Evolutionary conservation across 1,284 basidiomycete genomes (phyloP).

Genomic region (Ustilago nuda): DNA sequence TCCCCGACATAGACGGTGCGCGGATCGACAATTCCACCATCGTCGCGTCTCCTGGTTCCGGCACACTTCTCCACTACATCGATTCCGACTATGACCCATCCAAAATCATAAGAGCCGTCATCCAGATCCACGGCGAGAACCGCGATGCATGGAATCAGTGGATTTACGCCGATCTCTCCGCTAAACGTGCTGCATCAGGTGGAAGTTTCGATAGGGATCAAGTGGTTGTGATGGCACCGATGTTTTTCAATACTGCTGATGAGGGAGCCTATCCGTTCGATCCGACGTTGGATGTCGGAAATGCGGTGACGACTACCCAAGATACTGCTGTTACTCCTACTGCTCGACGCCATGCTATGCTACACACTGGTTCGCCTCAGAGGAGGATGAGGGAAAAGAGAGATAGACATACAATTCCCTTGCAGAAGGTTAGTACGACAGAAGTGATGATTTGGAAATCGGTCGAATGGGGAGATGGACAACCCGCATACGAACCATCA

Average conservation of each 20-base stretch:
- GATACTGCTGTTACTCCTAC: conserved; percentile 21
- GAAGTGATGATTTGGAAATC: conserved; percentile 52
- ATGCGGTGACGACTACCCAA: conserved; percentile 10
- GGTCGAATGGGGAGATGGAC: conserved; percentile 56
- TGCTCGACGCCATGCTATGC: neutral
- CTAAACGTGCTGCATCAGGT: conserved; percentile 39
- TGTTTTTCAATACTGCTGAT: conserved; percentile 58
- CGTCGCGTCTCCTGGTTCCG: conserved; percentile 33
- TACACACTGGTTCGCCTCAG: neutral
- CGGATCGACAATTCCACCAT: conserved; percentile 58
- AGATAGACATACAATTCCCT: conserved; percentile 4
- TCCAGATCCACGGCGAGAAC: conserved; percentile 63
- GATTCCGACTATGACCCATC: conserved; percentile 41
- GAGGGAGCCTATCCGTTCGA: conserved; percentile 57
- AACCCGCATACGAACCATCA: conserved; percentile 44
- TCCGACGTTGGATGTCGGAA: conserved; percentile 10
- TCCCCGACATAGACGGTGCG: conserved; percentile 54
- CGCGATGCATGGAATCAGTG: conserved; percentile 65
- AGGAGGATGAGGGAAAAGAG: conserved; percentile 2
- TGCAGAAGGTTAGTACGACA: conserved; percentile 33
- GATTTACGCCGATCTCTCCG: conserved; percentile 57
- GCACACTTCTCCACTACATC: conserved; percentile 56
- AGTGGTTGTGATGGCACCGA: conserved; percentile 60
- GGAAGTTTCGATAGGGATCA: conserved; percentile 55
- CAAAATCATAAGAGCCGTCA: conserved; percentile 59